phyloP scores from a whole-genome alignment of 2,329 filamentous ascomycete species.

The Beauveria brongniartii region DNA sequence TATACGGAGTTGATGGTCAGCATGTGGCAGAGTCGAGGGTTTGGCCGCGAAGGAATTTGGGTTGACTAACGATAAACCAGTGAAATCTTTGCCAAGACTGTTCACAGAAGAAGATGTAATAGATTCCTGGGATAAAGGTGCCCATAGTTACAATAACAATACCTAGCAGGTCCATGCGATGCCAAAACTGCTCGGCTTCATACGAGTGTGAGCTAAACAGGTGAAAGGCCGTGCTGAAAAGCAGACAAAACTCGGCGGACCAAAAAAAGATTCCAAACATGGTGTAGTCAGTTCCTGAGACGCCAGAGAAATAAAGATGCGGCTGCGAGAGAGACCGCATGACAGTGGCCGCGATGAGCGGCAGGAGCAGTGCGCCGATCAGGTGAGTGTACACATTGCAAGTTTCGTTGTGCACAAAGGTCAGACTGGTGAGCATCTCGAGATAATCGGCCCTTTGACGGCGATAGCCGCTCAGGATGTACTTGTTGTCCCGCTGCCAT shows the following conservation, averaged over 20 bases:
- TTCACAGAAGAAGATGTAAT: slow-evolving; percentile 15
- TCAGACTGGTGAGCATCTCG: slow-evolving; percentile 8
- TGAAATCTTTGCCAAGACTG: slow-evolving; percentile 13
- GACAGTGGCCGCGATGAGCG: not conserved
- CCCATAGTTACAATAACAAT: slow-evolving; percentile 15
- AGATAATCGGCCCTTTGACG: not conserved
- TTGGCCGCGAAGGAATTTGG: not conserved
- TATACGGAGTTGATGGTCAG: not conserved
- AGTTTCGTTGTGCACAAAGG: slow-evolving; percentile 10
- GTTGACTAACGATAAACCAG: slow-evolving; percentile 13
- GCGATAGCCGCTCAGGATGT: slow-evolving; percentile 9
- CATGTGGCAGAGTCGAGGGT: not conserved
- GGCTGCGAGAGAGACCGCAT: not conserved
- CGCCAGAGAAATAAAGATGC: slow-evolving; percentile 1
- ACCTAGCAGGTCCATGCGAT: slow-evolving; percentile 16
- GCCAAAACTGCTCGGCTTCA: slow-evolving; percentile 15
- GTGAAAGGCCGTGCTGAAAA: slow-evolving; percentile 14
- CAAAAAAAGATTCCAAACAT: slow-evolving; percentile 15
- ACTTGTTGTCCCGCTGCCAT: slow-evolving; percentile 13
- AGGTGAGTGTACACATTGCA: slow-evolving; percentile 12
- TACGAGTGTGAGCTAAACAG: slow-evolving; percentile 13
- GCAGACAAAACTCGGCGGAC: slow-evolving; percentile 13
- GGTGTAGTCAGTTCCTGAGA: not conserved
- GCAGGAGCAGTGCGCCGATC: slow-evolving; percentile 6
- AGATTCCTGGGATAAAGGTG: slow-evolving; percentile 15